Evolutionary conservation across 768 basidiomycete species (phyloP).

Genomic region (Mycena vulgaris): DNA sequence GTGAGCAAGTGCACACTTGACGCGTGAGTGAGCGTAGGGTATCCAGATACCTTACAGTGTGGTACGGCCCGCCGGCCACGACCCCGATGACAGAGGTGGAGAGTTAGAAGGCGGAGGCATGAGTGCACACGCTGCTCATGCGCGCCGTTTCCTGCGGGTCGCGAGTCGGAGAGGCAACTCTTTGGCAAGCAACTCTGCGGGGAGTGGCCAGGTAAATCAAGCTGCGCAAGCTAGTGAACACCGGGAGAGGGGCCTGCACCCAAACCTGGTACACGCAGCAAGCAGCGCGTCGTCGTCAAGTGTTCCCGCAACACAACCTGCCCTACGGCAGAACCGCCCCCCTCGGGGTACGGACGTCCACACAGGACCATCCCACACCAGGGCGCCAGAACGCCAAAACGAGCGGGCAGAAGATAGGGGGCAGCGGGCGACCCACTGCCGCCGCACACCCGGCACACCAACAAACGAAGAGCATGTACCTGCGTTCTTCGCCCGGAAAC

Average conservation of each 20-base stretch:
- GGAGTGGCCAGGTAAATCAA: neutral
- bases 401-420: neutral
- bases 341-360: neutral
- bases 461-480: slow-evolving; percentile 14
- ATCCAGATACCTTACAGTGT: no score
- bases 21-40: no score
- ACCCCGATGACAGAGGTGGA: slow-evolving; percentile 17
- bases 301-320: neutral
- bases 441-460: neutral
- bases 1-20: no score
- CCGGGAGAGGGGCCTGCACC: neutral
- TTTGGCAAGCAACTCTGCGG: neutral
- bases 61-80: neutral
- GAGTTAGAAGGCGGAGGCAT: slow-evolving; percentile 3
- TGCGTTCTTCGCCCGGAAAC: neutral
- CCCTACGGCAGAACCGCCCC: neutral
- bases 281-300: neutral
- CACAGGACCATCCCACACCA: neutral
- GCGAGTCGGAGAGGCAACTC: neutral
- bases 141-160: neutral
- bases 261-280: no score
- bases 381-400: neutral
- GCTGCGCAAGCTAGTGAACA: neutral
- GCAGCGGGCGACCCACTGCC: neutral
- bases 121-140: neutral